Percentiles rank a stretch among this genome's conserved stretches.
phyloP scores from a whole-genome alignment of 1,284 basidiomycete species.

The Cystobasidiaceae sp. region DNA sequence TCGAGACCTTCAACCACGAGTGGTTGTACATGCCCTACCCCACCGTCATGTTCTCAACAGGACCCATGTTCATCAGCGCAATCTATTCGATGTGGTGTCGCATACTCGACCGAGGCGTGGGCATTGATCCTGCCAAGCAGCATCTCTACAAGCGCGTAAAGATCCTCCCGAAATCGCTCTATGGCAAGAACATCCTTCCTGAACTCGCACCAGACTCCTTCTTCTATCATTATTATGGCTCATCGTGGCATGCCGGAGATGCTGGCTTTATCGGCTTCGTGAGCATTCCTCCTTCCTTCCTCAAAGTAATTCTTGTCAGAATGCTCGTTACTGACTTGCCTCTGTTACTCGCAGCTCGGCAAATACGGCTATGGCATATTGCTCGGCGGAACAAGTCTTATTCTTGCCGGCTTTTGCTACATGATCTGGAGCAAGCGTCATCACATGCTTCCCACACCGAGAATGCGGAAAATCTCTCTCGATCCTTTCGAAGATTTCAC shows the following conservation, averaged over 20 bases:
- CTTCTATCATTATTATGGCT: slow-evolving; percentile 92
- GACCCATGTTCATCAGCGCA: slow-evolving; percentile 70
- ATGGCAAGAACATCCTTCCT: slow-evolving; percentile 89
- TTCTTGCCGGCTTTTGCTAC: slow-evolving; percentile 28
- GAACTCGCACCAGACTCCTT: slow-evolving; percentile 83
- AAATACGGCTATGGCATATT: slow-evolving; percentile 29
- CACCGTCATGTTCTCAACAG: slow-evolving; percentile 99
- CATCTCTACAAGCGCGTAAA: slow-evolving; percentile 62
- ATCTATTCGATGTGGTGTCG: slow-evolving; percentile 77
- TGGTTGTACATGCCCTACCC: slow-evolving; percentile 65
- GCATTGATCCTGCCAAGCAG: slow-evolving; percentile 47
- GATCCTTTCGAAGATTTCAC: slow-evolving; percentile 22
- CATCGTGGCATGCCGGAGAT: slow-evolving; percentile 65
- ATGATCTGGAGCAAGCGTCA: slow-evolving; percentile 8
- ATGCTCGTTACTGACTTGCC: background rate
- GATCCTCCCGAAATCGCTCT: slow-evolving; percentile 85
- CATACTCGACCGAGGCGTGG: slow-evolving; percentile 54
- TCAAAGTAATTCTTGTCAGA: background rate
- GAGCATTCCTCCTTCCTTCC: background rate
- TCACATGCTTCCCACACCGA: background rate
- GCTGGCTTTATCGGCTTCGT: slow-evolving; percentile 45
- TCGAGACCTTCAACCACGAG: slow-evolving; percentile 80
- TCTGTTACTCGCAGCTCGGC: slow-evolving; percentile 16
- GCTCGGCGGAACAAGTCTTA: slow-evolving; percentile 8
- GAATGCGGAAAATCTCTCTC: background rate